Percentiles rank a stretch among this genome's conserved stretches.
phyloP scores from a whole-genome alignment of 192 early-diverging fungal species.

The Podila verticillata region DNA sequence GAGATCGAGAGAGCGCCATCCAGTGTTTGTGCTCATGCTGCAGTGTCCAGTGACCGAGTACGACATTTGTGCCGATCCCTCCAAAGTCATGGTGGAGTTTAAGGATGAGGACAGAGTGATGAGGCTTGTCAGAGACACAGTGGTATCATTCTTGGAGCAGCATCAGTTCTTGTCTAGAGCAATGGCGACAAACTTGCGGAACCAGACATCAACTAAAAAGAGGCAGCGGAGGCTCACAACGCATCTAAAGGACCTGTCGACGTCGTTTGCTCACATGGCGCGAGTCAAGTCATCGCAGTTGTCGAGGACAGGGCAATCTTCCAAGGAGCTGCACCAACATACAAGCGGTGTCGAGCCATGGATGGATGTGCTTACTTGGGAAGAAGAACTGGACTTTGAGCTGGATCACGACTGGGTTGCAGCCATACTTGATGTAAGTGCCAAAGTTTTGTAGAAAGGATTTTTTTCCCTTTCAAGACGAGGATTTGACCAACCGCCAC shows the following conservation, averaged over 20 bases:
- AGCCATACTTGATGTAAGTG: constrained; percentile 20
- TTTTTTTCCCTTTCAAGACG: neutral
- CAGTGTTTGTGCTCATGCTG: constrained; percentile 65
- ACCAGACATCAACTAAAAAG: constrained; percentile 18
- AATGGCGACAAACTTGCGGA: constrained; percentile 4
- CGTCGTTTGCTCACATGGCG: constrained; percentile 1
- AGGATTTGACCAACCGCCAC: neutral
- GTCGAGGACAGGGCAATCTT: neutral
- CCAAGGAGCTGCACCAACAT: neutral
- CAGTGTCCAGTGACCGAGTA: constrained; percentile 54
- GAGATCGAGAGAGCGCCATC: constrained; percentile 51
- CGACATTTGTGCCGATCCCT: constrained; percentile 65
- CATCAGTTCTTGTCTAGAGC: constrained; percentile 34
- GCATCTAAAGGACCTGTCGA: neutral
- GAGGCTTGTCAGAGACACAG: constrained; percentile 15
- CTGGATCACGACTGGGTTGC: constrained; percentile 39
- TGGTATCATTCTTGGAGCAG: constrained; percentile 43
- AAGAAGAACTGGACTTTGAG: constrained; percentile 46
- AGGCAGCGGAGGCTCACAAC: neutral
- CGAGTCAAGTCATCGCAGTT: constrained; percentile 24
- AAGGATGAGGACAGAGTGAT: constrained; percentile 37
- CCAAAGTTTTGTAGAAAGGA: neutral
- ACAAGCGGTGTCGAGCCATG: neutral
- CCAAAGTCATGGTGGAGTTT: constrained; percentile 64
- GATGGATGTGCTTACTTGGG: constrained; percentile 7